Evolutionary conservation across 495 filamentous ascomycete genomes (phyloP).

Genomic region (Cetradonia linearis): DNA sequence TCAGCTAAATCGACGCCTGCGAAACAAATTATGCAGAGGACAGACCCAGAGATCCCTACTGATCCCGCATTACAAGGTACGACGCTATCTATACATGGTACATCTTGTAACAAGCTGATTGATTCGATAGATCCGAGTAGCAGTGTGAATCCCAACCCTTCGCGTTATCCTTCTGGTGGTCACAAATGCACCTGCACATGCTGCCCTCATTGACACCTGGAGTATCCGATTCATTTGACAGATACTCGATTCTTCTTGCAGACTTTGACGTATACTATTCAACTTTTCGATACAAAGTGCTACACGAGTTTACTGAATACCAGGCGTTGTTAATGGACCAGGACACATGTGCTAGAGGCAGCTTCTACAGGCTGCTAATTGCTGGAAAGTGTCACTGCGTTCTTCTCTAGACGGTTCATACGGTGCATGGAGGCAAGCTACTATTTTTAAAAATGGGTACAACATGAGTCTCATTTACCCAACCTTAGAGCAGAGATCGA

Average conservation of each 20-base stretch:
- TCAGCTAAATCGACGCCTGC: slow-evolving; percentile 11
- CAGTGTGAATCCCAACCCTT: neutral
- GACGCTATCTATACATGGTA: neutral
- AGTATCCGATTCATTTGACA: too few relatives aligned
- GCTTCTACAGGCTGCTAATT: neutral
- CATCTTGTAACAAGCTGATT: neutral
- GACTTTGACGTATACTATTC: neutral
- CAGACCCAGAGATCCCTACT: slow-evolving; percentile 14
- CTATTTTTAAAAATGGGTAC: neutral
- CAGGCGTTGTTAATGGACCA: neutral
- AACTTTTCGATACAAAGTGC: neutral
- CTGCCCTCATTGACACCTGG: slow-evolving; percentile 14
- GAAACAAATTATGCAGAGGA: slow-evolving; percentile 15
- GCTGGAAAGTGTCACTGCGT: neutral
- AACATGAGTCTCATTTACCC: neutral
- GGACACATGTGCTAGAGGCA: neutral
- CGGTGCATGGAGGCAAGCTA: neutral
- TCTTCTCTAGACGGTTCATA: neutral
- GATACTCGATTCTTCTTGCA: neutral
- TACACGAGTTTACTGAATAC: neutral
- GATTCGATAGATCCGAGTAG: neutral
- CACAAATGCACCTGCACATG: slow-evolving; percentile 16
- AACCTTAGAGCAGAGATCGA: neutral
- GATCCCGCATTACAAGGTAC: slow-evolving; percentile 15
- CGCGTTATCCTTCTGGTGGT: neutral